Percentiles rank a stretch among this genome's conserved stretches.
Conservation (phyloP, 805 yeast species). For the Candida maris region DNA sequence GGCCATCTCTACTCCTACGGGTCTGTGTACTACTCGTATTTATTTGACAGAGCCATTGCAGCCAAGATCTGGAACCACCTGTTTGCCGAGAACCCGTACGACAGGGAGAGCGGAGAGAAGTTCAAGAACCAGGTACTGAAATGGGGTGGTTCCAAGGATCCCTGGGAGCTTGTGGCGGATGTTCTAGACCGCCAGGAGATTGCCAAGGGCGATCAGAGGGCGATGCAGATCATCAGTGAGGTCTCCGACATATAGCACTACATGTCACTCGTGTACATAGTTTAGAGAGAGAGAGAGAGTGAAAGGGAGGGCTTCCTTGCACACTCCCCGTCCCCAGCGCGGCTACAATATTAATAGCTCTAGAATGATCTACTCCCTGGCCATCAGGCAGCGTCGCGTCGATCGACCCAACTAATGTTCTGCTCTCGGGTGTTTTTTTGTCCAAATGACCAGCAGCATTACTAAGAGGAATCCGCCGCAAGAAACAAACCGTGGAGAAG, state of each 20-base stretch:
- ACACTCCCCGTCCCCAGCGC: too few species aligned
- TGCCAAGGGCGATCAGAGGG: slow-evolving; percentile 61
- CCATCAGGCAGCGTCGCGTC: too few species aligned
- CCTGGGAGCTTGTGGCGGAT: slow-evolving; percentile 82
- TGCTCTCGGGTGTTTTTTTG: too few species aligned
- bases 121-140: slow-evolving; percentile 66
- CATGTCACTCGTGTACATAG: too few species aligned
- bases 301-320: too few species aligned
- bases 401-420: too few species aligned
- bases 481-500: too few species aligned
- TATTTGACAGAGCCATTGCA: slow-evolving; percentile 91
- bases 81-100: slow-evolving; percentile 67
- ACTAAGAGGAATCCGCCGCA: too few species aligned
- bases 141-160: slow-evolving; percentile 94
- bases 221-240: slow-evolving; percentile 57
- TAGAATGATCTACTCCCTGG: too few species aligned
- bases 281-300: too few species aligned
- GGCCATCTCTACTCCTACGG: slow-evolving; percentile 94
- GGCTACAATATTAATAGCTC: too few species aligned
- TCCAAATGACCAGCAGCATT: too few species aligned
- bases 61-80: slow-evolving; percentile 75
- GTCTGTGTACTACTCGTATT: slow-evolving; percentile 86
- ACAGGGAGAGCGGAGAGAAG: slow-evolving; percentile 68
- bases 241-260: slow-evolving; percentile 10
- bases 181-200: slow-evolving; percentile 64